Base-by-base conservation (phyloP, 192 early-diverging fungal species). In the Podila epicladia region DNA sequence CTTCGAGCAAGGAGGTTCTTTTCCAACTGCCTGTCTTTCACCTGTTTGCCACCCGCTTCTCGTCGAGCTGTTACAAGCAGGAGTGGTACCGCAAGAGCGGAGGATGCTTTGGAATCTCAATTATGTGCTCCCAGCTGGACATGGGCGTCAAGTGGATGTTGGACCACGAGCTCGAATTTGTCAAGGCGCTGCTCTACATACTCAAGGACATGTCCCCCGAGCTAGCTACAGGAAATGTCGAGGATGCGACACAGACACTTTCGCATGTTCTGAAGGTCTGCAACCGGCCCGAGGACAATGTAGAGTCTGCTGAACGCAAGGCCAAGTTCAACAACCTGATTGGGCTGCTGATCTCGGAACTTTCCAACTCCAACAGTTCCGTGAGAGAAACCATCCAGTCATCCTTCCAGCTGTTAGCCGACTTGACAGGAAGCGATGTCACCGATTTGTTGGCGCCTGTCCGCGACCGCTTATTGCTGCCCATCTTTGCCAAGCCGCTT, bases 401-500 rank as follows among this genome's bases (percentile, higher is more conserved):
- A 1, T 91, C 94, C 22, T 89, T 98, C 64, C 87, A 93, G 29
- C 80, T 96, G 12, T 85, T 99, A 41, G 94, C 94, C 1, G 90
- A 93, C 24, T 80, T 97, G 9, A 95, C 92, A 15, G 88, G 88
- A 7, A 93, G 80, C 71, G 92, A 91, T 62, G 90, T 97, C 20
- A 96, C 97, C 0, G 93, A 94, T 22, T 83, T 99, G 4, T 84
- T 99, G 49, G 85, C 87, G 7, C 95, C 95, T 6, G 93, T 94
- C 2, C 87, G 93, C 59, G 96, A 98, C 59, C 88, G 92, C 5
- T 85, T 99, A 22, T 83, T 99, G 29, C 85, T 85, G 6, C 96
- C 97, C 6, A 99, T 99, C 62, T 99, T 98, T 82, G 91, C 96
- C 37, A 98, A 98, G 79, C 98, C 98, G 5, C 87, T 99, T 62